Evolutionary conservation across 345 rosid genomes (phyloP).

Genomic region (Melaleuca quinquenervia): DNA sequence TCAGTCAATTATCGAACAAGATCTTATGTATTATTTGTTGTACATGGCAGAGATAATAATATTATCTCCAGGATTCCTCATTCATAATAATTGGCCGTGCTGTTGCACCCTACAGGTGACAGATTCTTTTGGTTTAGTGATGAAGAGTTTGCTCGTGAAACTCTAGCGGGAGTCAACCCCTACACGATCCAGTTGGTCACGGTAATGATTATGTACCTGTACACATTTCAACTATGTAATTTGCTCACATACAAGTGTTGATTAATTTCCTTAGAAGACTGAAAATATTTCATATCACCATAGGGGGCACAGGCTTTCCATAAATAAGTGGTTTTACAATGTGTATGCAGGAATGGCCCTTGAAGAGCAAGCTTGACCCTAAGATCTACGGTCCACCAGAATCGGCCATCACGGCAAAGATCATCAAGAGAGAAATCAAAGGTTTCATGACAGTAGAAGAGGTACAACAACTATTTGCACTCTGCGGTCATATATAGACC

Average conservation of each 20-base stretch:
- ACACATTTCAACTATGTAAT: background rate
- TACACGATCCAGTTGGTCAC: constrained; percentile 32
- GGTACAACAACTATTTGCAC: constrained; percentile 3
- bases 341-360: constrained; percentile 65
- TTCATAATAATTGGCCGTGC: background rate
- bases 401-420: constrained; percentile 55
- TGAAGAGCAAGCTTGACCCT: constrained; percentile 67
- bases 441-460: constrained; percentile 41
- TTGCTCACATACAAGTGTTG: background rate
- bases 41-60: background rate
- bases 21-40: background rate
- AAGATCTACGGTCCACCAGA: constrained; percentile 43
- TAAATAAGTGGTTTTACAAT: background rate
- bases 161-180: constrained; percentile 76
- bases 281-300: background rate
- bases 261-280: background rate
- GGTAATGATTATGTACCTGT: constrained; percentile 16
- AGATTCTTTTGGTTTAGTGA: constrained; percentile 65
- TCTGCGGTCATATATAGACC: background rate
- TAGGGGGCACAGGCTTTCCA: background rate
- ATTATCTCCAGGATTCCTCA: background rate
- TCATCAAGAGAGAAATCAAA: constrained; percentile 37
- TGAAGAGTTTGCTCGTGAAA: constrained; percentile 70
- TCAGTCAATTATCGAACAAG: background rate
- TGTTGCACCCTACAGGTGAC: constrained; percentile 33